Evolutionary conservation across 352 stramenopile species (phyloP), one percentile per base, ranked within the genome.

Genomic region (Peronospora belbahrii): DNA sequence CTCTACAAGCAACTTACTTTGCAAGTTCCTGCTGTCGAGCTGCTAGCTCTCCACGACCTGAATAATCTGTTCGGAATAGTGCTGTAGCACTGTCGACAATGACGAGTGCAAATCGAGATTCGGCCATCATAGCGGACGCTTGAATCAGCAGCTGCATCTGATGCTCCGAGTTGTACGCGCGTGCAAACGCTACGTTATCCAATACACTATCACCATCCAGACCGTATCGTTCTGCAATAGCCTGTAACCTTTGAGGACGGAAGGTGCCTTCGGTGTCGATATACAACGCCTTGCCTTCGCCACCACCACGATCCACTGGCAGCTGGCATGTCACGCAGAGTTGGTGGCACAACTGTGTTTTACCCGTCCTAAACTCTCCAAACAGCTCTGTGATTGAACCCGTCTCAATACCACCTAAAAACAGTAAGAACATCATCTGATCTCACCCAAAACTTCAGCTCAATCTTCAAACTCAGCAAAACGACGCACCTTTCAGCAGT

Each of bases 221-320:
- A 10, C 95, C 94, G 65, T 98, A 99, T 32, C 97, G 80, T 70
- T 98, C 95, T 9, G 96, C 96, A 71, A 99, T 99, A 3, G 86
- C 85, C 28, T 97, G 83, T 23, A 99, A 71, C 43, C 95, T 82
- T 58, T 98, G 74, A 3, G 96, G 97, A 38, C 97, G 91, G 60
- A 99, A 99, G 0, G 94, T 98, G 30, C 97, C 96, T 75, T 99
- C 97, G 2, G 97, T 99, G 65, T 99, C 97, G 55, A 99, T 99
- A 65, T 93, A 99, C 40, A 99, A 95, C 14, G 95, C 94, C 61
- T 97, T 96, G 33, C 96, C 97, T 71, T 99, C 95, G 4, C 94
- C 97, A 37, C 97, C 97, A 35, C 97, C 97, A 30, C 97, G 88
- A 49, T 97, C 95, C 48, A 99, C 81, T 2, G 94, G 88, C 34